phyloP scores from a whole-genome alignment of 1,139 yeast genomes.

The Saccharomyces hybrid region DNA sequence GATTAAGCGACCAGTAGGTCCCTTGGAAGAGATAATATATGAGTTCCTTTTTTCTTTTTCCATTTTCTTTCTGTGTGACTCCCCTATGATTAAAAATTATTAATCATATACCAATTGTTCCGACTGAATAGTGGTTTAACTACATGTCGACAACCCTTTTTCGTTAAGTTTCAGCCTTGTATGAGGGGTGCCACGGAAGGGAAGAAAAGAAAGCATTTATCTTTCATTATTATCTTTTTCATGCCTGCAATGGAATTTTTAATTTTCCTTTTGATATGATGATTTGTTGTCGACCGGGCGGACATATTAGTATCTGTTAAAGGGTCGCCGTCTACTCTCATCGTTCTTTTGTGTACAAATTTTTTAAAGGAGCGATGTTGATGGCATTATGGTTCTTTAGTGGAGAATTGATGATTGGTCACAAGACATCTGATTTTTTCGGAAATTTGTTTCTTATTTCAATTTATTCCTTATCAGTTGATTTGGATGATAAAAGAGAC shows the following conservation, averaged over 20 bases:
- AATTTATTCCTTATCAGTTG: slow-evolving; percentile 1
- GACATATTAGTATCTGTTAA: slow-evolving; percentile 32
- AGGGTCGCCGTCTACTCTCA: slow-evolving; percentile 20
- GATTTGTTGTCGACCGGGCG: slow-evolving; percentile 37
- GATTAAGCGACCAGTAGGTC: neutral
- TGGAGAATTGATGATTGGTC: slow-evolving; percentile 36
- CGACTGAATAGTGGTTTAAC: slow-evolving; percentile 33
- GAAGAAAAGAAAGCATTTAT: slow-evolving; percentile 1
- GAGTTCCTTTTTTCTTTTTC: slow-evolving; percentile 3
- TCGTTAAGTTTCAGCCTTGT: slow-evolving; percentile 38
- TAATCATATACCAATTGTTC: slow-evolving; percentile 33
- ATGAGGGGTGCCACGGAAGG: slow-evolving; percentile 18
- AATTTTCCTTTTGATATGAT: slow-evolving; percentile 20
- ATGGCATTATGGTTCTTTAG: slow-evolving; percentile 14
- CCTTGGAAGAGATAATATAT: slow-evolving; percentile 11
- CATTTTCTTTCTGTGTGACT: slow-evolving; percentile 2
- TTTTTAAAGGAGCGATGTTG: slow-evolving; percentile 26
- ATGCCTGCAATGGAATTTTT: neutral
- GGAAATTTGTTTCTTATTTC: slow-evolving; percentile 3
- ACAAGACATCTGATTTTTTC: slow-evolving; percentile 32
- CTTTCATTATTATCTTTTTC: slow-evolving; percentile 4
- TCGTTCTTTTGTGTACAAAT: slow-evolving; percentile 32
- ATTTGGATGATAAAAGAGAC: neutral
- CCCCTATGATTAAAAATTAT: slow-evolving; percentile 25
- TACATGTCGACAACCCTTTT: slow-evolving; percentile 32